phyloP scores from a whole-genome alignment of 202 grass and related monocot genomes.

The Schoenoplectus tabernaemontani region DNA sequence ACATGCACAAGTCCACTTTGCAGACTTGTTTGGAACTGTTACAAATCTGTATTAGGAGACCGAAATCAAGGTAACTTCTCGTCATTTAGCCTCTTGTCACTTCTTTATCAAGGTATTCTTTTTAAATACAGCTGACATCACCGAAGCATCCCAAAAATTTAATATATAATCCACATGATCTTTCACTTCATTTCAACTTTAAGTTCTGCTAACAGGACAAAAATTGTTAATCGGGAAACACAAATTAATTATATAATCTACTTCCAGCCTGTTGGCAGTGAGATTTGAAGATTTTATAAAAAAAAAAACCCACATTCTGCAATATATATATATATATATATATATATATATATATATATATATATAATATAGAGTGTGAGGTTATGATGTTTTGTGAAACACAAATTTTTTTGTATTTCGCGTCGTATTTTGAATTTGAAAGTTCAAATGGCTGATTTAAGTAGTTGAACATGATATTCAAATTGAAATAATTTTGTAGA shows the following conservation, averaged over 20 bases:
- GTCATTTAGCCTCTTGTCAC: conserved; percentile 20
- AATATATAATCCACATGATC: neutral
- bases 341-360: no score
- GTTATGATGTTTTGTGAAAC: no score
- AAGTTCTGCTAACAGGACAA: neutral
- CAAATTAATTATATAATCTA: neutral
- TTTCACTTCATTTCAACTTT: neutral
- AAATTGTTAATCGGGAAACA: neutral
- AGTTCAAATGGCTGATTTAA: no score
- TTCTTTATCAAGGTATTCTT: conserved; percentile 17
- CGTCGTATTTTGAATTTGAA: no score
- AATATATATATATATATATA: no score
- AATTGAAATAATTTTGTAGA: no score
- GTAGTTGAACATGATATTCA: no score
- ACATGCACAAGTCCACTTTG: conserved; percentile 7
- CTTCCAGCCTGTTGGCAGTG: neutral
- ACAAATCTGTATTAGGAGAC: neutral
- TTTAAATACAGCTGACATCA: conserved; percentile 12
- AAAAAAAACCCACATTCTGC: neutral
- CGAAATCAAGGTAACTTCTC: conserved; percentile 18
- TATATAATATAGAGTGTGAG: no score
- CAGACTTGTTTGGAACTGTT: neutral
- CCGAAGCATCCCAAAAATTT: neutral
- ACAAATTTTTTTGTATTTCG: no score
- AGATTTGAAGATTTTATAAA: neutral